Evolutionary conservation across 1,284 basidiomycete genomes (phyloP).

Genomic region (Ceraceosorus guamensis): DNA sequence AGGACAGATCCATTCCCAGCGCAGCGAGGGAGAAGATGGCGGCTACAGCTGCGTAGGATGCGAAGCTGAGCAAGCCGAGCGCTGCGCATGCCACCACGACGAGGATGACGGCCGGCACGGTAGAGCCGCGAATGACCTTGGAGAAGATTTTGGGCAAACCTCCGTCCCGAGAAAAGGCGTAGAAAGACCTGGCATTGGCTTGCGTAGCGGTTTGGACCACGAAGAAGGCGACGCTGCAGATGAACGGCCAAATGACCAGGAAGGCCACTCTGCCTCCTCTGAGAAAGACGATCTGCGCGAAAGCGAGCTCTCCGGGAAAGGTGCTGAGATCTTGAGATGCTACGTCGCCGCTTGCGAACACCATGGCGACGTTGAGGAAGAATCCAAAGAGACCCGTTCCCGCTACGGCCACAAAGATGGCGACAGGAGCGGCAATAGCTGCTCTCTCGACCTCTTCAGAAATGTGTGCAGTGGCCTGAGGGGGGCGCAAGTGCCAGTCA

Average conservation of each 20-base stretch:
- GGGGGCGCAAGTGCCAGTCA: too few relatives aligned
- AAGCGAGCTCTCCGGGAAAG: conserved; percentile 44
- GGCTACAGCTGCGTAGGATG: conserved; percentile 32
- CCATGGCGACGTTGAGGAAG: conserved; percentile 55
- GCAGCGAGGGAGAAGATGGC: conserved; percentile 55
- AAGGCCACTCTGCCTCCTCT: conserved; percentile 55
- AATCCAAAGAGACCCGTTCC: conserved; percentile 40
- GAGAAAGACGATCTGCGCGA: conserved; percentile 40
- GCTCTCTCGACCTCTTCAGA: conserved; percentile 84
- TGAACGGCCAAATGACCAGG: conserved; percentile 55
- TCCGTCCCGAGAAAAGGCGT: conserved; percentile 80
- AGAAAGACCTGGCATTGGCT: conserved; percentile 76
- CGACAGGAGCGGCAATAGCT: conserved; percentile 67
- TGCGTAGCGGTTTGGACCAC: conserved; percentile 60
- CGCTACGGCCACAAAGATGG: conserved; percentile 75
- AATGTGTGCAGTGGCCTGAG: conserved; percentile 64
- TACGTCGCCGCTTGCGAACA: conserved; percentile 62
- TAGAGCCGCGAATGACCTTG: conserved; percentile 59
- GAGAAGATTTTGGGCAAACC: conserved; percentile 66
- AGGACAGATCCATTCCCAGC: conserved; percentile 68
- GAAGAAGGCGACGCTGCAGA: conserved; percentile 46
- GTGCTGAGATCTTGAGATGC: conserved; percentile 21
- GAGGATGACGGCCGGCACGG: conserved; percentile 73
- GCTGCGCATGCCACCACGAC: conserved; percentile 55
- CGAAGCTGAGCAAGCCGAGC: conserved; percentile 36